Conservation (phyloP, 2,329 filamentous ascomycete genomes). For the Fusarium clavum region DNA sequence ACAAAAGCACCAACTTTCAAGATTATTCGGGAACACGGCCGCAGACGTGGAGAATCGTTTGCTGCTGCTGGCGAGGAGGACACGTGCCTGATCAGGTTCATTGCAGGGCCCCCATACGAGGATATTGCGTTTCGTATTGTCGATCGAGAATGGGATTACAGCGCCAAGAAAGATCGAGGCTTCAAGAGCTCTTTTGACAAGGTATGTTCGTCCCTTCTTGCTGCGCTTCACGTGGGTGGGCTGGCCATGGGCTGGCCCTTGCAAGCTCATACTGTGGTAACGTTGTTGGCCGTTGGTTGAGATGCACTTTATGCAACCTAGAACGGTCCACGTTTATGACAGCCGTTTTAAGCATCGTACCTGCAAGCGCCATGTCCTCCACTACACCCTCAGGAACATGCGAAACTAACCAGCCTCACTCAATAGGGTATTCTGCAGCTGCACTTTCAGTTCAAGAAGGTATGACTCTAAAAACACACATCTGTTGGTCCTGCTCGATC, state of each 20-base stretch:
- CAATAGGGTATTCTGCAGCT: conserved; percentile 89
- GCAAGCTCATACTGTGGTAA: conserved; percentile 17
- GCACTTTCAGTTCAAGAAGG: conserved; percentile 99
- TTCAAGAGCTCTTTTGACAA: conserved; percentile 98
- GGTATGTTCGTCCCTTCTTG: conserved; percentile 64
- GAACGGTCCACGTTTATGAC: conserved; percentile 21
- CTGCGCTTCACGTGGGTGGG: conserved; percentile 30
- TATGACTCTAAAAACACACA: conserved; percentile 54
- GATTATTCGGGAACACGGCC: conserved; percentile 92
- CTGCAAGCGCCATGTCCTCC: conserved; percentile 5
- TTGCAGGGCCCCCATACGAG: conserved; percentile 94
- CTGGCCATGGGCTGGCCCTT: conserved; percentile 28
- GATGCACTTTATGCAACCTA: conserved; percentile 25
- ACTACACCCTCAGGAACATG: conserved; percentile 19
- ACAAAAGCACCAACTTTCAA: conserved; percentile 94
- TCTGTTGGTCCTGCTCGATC: conserved; percentile 7
- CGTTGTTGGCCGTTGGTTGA: conserved; percentile 18
- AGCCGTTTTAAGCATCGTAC: conserved; percentile 17
- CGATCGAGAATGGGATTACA: conserved; percentile 99
- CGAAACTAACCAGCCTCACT: conserved; percentile 38
- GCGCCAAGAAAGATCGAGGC: conserved; percentile 91
- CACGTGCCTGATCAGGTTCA: conserved; percentile 95
- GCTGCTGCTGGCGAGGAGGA: conserved; percentile 95
- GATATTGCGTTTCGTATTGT: conserved; percentile 98
- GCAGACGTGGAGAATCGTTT: conserved; percentile 90